These are phyloP conservation scores for Nicotiana otophora DNA, from an alignment of 257 asterid species.

Conservation along the genomic window DNA sequence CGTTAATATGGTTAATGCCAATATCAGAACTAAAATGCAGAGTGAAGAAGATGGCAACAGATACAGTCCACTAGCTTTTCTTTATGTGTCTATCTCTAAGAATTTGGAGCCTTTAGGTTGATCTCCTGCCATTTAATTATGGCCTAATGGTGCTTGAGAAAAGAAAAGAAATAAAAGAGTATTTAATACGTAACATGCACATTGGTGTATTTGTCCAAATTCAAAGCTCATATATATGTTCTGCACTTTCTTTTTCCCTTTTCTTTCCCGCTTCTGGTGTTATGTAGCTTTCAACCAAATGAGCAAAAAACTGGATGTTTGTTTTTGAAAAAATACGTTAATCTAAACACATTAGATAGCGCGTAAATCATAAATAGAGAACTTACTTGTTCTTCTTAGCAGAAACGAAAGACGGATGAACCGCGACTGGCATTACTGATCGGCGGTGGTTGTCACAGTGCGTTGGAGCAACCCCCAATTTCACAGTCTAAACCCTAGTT, in stretches of 20 bases:
- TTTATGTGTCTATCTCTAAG: neutral
- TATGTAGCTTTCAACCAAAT: slow-evolving; percentile 4
- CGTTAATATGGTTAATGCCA: slow-evolving; percentile 11
- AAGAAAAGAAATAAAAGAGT: neutral
- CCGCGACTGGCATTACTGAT: too few relatives aligned
- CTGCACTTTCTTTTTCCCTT: neutral
- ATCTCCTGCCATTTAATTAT: neutral
- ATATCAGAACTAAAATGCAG: neutral
- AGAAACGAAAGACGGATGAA: too few relatives aligned
- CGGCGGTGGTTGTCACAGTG: too few relatives aligned
- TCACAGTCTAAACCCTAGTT: too few relatives aligned
- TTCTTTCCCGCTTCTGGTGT: neutral
- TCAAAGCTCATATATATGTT: neutral
- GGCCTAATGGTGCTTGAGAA: neutral
- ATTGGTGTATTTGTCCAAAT: slow-evolving; percentile 3
- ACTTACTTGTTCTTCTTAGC: too few relatives aligned
- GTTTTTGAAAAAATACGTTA: neutral
- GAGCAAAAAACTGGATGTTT: neutral
- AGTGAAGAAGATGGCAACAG: neutral
- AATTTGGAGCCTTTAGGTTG: neutral
- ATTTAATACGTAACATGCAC: neutral
- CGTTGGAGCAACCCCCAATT: too few relatives aligned
- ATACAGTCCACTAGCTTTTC: neutral
- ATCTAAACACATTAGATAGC: neutral
- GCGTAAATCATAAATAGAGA: too few relatives aligned